Percentiles rank a stretch among this genome's conserved stretches.
These are phyloP conservation scores for Dendrocalamus sinicus DNA, from an alignment of 176 grass and related monocot species.

Conservation along the genomic window DNA sequence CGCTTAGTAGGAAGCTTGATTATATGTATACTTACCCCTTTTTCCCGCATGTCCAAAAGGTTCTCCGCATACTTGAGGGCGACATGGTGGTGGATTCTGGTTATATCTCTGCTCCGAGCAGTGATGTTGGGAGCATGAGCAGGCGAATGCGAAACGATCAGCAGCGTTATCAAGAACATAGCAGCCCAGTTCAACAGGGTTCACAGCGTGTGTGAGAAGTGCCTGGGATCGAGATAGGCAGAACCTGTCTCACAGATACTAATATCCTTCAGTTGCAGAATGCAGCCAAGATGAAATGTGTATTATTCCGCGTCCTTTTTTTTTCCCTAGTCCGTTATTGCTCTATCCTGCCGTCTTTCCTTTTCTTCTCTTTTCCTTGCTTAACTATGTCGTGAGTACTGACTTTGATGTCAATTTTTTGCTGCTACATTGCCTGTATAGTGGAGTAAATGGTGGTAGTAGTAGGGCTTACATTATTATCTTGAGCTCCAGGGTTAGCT, in stretches of 20 bases:
- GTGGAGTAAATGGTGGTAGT: neutral
- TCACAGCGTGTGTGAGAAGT: conserved; percentile 33
- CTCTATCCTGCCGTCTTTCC: neutral
- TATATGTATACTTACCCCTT: neutral
- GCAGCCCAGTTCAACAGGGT: conserved; percentile 41
- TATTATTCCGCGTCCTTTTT: conserved; percentile 5
- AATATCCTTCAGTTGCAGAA: neutral
- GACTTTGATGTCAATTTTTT: neutral
- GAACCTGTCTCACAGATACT: conserved; percentile 47
- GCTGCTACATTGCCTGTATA: conserved; percentile 5
- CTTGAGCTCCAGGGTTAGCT: neutral
- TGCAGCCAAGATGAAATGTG: conserved; percentile 35
- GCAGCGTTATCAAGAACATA: conserved; percentile 40
- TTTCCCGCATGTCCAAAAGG: conserved; percentile 13
- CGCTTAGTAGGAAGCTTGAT: neutral
- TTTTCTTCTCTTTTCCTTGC: neutral
- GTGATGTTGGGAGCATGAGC: conserved; percentile 70
- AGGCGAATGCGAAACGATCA: conserved; percentile 45
- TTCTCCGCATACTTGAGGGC: conserved; percentile 86
- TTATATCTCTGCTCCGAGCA: conserved; percentile 59
- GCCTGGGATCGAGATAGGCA: conserved; percentile 59
- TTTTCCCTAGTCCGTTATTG: neutral
- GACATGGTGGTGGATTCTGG: conserved; percentile 71
- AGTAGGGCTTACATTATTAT: neutral
- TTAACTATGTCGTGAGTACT: neutral